Conservation (phyloP, 345 rosid species). For the Populus tremula region DNA sequence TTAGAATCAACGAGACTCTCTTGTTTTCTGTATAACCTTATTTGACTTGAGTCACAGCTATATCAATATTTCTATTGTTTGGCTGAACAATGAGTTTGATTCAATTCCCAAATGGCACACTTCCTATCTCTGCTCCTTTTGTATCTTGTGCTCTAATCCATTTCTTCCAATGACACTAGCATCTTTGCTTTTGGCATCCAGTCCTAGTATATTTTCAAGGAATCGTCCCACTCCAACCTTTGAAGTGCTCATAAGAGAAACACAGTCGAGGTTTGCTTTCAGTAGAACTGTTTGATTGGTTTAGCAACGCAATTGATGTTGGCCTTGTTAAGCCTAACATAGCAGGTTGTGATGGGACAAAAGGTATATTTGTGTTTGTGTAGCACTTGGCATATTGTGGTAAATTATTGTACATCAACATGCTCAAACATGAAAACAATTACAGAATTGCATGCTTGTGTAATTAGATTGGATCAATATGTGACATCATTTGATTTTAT, state of each 20-base stretch:
- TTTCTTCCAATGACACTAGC: no score
- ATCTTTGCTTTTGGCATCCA: background rate
- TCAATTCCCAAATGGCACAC: background rate
- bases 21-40: background rate
- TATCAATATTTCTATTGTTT: background rate
- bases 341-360: background rate
- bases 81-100: background rate
- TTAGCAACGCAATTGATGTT: background rate
- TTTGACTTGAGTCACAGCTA: background rate
- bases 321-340: background rate
- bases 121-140: background rate
- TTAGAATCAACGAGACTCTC: background rate
- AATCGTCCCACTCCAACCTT: background rate
- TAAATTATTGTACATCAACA: background rate
- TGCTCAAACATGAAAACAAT: background rate
- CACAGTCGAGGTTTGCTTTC: background rate
- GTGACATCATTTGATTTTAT: background rate
- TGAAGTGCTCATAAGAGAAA: background rate
- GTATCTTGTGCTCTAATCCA: background rate
- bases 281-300: background rate
- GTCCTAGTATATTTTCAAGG: background rate
- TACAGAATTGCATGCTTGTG: background rate
- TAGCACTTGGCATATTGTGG: background rate
- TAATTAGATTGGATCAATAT: background rate
- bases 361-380: background rate